These are phyloP conservation scores for Inonotus hispidus DNA, from an alignment of 1,284 basidiomycete genomes.

Conservation along the genomic window DNA sequence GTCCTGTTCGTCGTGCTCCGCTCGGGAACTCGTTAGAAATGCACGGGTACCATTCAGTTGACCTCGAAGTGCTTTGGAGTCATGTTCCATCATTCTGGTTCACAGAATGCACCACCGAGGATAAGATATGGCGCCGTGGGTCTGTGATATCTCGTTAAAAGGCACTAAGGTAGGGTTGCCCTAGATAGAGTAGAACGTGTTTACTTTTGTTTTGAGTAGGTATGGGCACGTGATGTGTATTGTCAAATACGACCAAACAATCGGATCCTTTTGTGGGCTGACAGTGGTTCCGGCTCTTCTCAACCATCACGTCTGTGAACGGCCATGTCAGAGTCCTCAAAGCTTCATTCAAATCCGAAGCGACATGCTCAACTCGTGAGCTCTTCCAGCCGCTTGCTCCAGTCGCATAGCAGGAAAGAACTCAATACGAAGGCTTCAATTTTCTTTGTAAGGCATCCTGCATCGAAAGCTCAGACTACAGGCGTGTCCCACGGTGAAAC, in stretches of 20 bases:
- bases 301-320: neutral
- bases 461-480: neutral
- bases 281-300: neutral
- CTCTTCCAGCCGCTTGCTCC: neutral
- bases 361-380: neutral
- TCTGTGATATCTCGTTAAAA: no score
- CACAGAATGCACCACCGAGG: no score
- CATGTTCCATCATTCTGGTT: no score
- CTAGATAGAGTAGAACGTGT: no score
- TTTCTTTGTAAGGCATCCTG: neutral
- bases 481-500: neutral
- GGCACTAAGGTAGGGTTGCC: no score
- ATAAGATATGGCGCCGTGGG: no score
- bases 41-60: no score
- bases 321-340: neutral
- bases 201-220: no score
- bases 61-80: no score
- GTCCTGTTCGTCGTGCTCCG: no score
- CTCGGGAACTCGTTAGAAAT: no score
- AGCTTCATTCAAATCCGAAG: neutral
- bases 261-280: neutral
- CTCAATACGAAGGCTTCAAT: neutral
- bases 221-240: no score
- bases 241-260: neutral
- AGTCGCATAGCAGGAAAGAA: neutral